Evolutionary conservation across 257 asterid species (phyloP), one percentile per base, ranked within the genome.

Genomic region (Solanum pimpinellifolium): DNA sequence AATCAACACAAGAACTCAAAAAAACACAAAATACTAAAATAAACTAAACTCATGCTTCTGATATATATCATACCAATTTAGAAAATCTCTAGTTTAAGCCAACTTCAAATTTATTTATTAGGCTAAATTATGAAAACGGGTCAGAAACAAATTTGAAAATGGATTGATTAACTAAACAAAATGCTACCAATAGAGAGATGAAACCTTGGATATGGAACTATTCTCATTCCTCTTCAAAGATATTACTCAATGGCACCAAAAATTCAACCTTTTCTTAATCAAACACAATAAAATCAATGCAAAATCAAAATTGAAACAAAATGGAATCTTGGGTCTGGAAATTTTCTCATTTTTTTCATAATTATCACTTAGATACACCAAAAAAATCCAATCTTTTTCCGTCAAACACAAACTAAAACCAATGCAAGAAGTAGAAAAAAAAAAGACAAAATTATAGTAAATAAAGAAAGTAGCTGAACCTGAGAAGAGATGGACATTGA

Each of bases 301-400:
- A 62, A 62, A n/a, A 62, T 60, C 69, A 60, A 56, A 56, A 56
- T 20, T 56, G 66, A 59, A 3, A 9, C 25, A 59, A 21, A 59
- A 29, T 69, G 90, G 90, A 85, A 94, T 94, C 90, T 83, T 90
- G 90, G 98, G 94, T 87, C 93, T 91, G 31, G 91, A 81, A 85
- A 85, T 89, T 27, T 86, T 83, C 86, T 90, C 81, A 85, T 2
- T 29, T 29, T 29, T 29, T 91, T 92, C 93, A 85, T 92, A 87
- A 90, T 90, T 86, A 80, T 46, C 87, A 88, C 92, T 91, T 87
- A 94, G 41, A 56, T 94, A 95, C 92, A 90, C 90, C 92, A 97
- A 92, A 87, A 90, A 59, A 62, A 62, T n/a, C 16, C 70, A 62
- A 62, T 11, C 70, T 62, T 62, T 4, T 27, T 62, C 1, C 16